These are phyloP conservation scores for Trametes coccinea DNA, from an alignment of 768 basidiomycete genomes.

Conservation along the genomic window DNA sequence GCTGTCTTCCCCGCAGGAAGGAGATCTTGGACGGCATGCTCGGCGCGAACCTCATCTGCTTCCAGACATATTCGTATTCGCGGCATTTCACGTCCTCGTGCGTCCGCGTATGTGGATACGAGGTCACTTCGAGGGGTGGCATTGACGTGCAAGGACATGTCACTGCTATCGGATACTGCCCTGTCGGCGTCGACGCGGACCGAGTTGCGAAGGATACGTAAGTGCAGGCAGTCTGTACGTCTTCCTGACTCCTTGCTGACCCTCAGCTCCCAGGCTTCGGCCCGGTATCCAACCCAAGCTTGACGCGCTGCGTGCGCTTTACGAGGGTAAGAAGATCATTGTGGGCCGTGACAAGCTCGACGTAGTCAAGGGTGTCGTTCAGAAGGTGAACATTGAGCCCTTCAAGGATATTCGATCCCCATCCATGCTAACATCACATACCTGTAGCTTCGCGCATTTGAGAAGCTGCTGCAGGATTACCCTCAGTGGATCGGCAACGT, in stretches of 20 bases:
- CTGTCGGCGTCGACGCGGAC: slow-evolving; percentile 94
- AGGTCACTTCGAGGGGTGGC: slow-evolving; percentile 56
- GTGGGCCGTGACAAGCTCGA: slow-evolving; percentile 97
- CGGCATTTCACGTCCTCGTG: slow-evolving; percentile 95
- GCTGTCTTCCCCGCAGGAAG: slow-evolving; percentile 60
- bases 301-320: slow-evolving; percentile 77
- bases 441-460: slow-evolving; percentile 85
- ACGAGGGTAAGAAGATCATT: slow-evolving; percentile 98
- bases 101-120: slow-evolving; percentile 94
- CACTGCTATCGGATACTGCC: slow-evolving; percentile 83
- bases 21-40: slow-evolving; percentile 98
- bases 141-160: slow-evolving; percentile 90
- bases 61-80: slow-evolving; percentile 91
- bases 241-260: slow-evolving; percentile 3
- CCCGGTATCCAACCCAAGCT: slow-evolving; percentile 91
- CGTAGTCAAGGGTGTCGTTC: slow-evolving; percentile 96
- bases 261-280: slow-evolving; percentile 45
- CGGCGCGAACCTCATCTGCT: slow-evolving; percentile 93
- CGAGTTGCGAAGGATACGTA: slow-evolving; percentile 81
- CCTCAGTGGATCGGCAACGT: slow-evolving; percentile 95
- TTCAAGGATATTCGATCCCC: too few relatives aligned
- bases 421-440: not conserved
- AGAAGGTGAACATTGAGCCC: slow-evolving; percentile 67
- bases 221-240: slow-evolving; percentile 25
- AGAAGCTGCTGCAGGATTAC: slow-evolving; percentile 90